A percentile compares a stretch with the other conserved stretches of the same genome.
Evolutionary conservation across 176 grass and related monocot genomes (phyloP).

Genomic region (Aegilops speltoides): DNA sequence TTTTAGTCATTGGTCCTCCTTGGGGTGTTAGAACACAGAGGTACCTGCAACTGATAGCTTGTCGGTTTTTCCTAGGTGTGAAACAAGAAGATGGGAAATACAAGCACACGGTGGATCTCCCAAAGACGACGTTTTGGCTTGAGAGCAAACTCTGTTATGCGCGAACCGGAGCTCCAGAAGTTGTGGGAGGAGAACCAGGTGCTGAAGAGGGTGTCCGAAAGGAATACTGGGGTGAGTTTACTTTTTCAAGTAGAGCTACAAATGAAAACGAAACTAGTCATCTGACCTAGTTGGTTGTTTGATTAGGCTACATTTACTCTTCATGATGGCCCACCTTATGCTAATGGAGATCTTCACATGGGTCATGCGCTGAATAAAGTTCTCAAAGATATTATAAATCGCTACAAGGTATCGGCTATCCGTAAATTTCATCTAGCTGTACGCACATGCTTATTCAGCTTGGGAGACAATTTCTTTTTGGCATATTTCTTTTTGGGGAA

Average conservation of each 20-base stretch:
- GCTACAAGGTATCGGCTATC: constrained; percentile 73
- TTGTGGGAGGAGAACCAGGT: constrained; percentile 96
- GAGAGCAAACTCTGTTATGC: constrained; percentile 77
- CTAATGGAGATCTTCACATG: constrained; percentile 97
- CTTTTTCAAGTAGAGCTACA: constrained; percentile 2
- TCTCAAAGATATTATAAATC: constrained; percentile 97
- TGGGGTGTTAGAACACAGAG: not conserved
- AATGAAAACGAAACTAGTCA: constrained; percentile 6
- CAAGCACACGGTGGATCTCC: constrained; percentile 90
- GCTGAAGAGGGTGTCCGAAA: constrained; percentile 79
- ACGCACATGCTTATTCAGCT: constrained; percentile 13
- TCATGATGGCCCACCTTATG: constrained; percentile 96
- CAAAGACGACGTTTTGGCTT: constrained; percentile 83
- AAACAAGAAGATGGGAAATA: constrained; percentile 91
- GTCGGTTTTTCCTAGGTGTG: constrained; percentile 42
- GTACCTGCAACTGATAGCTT: not conserved
- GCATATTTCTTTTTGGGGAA: not conserved
- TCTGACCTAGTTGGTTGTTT: constrained; percentile 32
- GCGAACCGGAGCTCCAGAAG: constrained; percentile 93
- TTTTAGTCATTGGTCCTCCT: not conserved
- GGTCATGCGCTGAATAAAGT: constrained; percentile 96
- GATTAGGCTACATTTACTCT: constrained; percentile 76
- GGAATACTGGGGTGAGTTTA: constrained; percentile 79
- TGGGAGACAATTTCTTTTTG: too few relatives aligned
- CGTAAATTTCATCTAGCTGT: constrained; percentile 17